Conservation (phyloP, 1,139 yeast species). For the Pichia sp. region DNA sequence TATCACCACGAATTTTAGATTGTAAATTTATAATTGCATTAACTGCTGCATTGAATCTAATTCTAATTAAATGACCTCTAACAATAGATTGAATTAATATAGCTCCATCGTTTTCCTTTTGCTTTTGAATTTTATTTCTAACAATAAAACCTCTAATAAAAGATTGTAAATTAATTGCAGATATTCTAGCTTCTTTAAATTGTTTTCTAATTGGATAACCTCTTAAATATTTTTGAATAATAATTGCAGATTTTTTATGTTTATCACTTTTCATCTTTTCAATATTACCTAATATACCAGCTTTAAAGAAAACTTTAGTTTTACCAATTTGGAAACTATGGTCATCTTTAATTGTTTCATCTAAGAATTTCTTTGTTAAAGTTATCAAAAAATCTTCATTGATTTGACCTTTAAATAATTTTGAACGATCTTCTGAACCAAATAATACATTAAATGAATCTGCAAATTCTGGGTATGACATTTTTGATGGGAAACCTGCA, state of each 20-base stretch:
- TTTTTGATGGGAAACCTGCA: conserved; percentile 96
- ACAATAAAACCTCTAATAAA: conserved; percentile 56
- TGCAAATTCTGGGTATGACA: conserved; percentile 94
- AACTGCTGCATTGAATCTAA: conserved; percentile 38
- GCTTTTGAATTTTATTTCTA: conserved; percentile 51
- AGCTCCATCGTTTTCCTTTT: conserved; percentile 62
- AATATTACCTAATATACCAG: conserved; percentile 90
- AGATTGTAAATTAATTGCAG: conserved; percentile 57
- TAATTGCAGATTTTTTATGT: conserved; percentile 67
- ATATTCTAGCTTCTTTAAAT: conserved; percentile 49
- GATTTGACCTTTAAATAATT: conserved; percentile 49
- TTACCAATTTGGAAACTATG: conserved; percentile 79
- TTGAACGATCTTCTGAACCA: conserved; percentile 57
- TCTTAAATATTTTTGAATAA: conserved; percentile 82
- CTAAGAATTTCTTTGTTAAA: conserved; percentile 64
- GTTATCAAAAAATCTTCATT: conserved; percentile 54
- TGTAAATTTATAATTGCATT: conserved; percentile 57
- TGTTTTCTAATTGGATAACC: conserved; percentile 57
- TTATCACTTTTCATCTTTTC: conserved; percentile 82
- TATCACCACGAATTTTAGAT: conserved; percentile 59
- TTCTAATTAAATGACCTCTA: conserved; percentile 60
- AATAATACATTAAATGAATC: conserved; percentile 79
- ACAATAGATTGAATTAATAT: conserved; percentile 62
- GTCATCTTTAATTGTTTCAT: conserved; percentile 54
- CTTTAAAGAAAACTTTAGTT: conserved; percentile 91